Percentiles rank a stretch among this genome's conserved stretches.
These are phyloP conservation scores for Ceratocystis lukuohia DNA, from an alignment of 2,329 filamentous ascomycete species.

Conservation along the genomic window DNA sequence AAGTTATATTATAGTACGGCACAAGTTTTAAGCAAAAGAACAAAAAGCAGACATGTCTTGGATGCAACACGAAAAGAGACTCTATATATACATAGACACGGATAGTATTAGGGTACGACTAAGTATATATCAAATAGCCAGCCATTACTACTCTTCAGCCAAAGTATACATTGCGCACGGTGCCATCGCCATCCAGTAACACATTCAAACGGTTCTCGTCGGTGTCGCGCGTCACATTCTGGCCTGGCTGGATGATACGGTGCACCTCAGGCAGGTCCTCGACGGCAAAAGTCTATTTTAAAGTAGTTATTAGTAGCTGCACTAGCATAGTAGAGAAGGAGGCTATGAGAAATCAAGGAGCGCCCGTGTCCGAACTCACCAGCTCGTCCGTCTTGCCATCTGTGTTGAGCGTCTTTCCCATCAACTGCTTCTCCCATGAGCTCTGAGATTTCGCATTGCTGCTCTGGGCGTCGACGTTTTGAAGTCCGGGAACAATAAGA, in stretches of 20 bases:
- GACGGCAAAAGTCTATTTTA: constrained; percentile 43
- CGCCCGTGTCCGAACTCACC: constrained; percentile 28
- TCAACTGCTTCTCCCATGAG: constrained; percentile 48
- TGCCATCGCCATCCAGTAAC: constrained; percentile 45
- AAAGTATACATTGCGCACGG: constrained; percentile 44
- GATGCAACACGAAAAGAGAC: no score
- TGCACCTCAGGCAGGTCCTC: constrained; percentile 43
- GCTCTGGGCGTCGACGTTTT: constrained; percentile 27
- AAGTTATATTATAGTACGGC: neutral
- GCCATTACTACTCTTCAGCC: constrained; percentile 28
- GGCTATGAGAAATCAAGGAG: no score
- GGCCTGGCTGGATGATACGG: constrained; percentile 43
- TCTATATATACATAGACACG: neutral
- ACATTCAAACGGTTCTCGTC: constrained; percentile 43
- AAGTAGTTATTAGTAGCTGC: neutral
- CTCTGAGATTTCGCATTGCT: constrained; percentile 33
- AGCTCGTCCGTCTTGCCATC: constrained; percentile 33
- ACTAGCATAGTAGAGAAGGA: no score
- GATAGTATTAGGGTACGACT: no score
- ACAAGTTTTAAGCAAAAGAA: neutral
- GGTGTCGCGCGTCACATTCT: constrained; percentile 46
- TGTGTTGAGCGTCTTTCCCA: constrained; percentile 49
- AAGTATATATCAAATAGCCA: neutral
- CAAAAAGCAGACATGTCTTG: neutral
- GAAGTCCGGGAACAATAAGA: constrained; percentile 50